Conservation (phyloP, 163 green algal species). For the Chlorella variabilis region DNA sequence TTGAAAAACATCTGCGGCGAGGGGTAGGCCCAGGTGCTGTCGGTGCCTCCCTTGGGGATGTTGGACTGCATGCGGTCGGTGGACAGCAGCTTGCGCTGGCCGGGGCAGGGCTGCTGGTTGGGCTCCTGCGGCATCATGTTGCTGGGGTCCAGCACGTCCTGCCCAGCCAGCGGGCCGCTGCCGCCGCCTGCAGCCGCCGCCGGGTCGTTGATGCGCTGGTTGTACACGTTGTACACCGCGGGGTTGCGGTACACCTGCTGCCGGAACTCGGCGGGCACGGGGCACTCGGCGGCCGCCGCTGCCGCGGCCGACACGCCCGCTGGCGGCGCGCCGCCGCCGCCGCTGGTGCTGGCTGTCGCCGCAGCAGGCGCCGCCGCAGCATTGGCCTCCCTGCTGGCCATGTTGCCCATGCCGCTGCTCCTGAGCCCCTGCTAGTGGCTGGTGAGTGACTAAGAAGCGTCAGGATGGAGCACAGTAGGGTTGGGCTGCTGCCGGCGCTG, state of each 20-base stretch:
- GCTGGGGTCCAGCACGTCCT: conserved; percentile 71
- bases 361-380: background rate
- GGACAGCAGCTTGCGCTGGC: conserved; percentile 84
- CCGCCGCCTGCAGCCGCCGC: conserved; percentile 9
- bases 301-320: background rate
- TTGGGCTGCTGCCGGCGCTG: too few species aligned
- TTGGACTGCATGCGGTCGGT: conserved; percentile 75
- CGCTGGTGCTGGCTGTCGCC: background rate
- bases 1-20: conserved; percentile 99
- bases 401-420: conserved; percentile 31
- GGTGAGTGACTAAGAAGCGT: background rate
- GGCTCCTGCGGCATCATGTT: conserved; percentile 93
- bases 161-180: conserved; percentile 11
- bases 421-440: background rate
- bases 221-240: conserved; percentile 94
- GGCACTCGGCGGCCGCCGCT: conserved; percentile 47
- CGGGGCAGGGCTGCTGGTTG: conserved; percentile 88
- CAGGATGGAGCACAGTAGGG: too few species aligned
- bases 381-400: conserved; percentile 22
- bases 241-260: conserved; percentile 51
- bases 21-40: conserved; percentile 90
- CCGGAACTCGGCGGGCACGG: conserved; percentile 55
- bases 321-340: background rate
- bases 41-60: conserved; percentile 95
- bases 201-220: conserved; percentile 78